Conservation (phyloP, 306 rosid species). For the Vigna trinervia region DNA sequence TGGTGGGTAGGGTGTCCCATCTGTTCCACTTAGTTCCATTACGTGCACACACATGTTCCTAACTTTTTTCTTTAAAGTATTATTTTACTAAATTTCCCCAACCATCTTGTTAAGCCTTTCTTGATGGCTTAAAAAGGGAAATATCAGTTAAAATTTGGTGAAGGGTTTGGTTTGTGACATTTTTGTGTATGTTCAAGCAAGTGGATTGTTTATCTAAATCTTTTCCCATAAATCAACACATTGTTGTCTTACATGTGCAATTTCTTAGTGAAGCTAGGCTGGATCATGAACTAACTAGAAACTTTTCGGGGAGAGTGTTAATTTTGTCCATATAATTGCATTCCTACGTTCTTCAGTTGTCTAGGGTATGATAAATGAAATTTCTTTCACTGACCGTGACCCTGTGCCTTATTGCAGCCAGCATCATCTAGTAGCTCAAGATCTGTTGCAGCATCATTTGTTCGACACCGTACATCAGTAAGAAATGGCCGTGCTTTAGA, state of each 20-base stretch:
- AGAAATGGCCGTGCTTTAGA: slow-evolving; percentile 44
- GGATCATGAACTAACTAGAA: slow-evolving; percentile 7
- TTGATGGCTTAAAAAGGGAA: slow-evolving; percentile 17
- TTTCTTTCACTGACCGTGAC: slow-evolving; percentile 5
- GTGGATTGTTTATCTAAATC: neutral
- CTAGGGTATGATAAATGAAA: neutral
- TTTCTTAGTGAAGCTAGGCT: slow-evolving; percentile 24
- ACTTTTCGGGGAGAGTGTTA: slow-evolving; percentile 25
- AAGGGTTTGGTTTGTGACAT: slow-evolving; percentile 24
- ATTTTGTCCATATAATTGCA: slow-evolving; percentile 12
- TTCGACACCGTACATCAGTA: slow-evolving; percentile 47
- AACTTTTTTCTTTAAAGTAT: slow-evolving; percentile 13
- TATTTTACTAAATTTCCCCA: neutral
- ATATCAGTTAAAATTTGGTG: slow-evolving; percentile 26
- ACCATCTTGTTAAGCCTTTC: slow-evolving; percentile 13
- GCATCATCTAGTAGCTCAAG: slow-evolving; percentile 48
- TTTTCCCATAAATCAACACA: neutral
- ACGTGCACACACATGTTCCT: neutral
- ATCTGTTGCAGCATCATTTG: slow-evolving; percentile 47
- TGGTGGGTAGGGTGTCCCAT: slow-evolving; percentile 37
- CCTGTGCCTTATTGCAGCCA: slow-evolving; percentile 56
- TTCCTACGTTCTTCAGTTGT: neutral
- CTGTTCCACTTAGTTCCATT: slow-evolving; percentile 40
- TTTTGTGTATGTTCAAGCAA: slow-evolving; percentile 8
- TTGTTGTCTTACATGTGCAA: slow-evolving; percentile 3